Evolutionary conservation across 805 yeast genomes (phyloP), one percentile per base, ranked within the genome.

Genomic region (Starmerella ratchasimensis): DNA sequence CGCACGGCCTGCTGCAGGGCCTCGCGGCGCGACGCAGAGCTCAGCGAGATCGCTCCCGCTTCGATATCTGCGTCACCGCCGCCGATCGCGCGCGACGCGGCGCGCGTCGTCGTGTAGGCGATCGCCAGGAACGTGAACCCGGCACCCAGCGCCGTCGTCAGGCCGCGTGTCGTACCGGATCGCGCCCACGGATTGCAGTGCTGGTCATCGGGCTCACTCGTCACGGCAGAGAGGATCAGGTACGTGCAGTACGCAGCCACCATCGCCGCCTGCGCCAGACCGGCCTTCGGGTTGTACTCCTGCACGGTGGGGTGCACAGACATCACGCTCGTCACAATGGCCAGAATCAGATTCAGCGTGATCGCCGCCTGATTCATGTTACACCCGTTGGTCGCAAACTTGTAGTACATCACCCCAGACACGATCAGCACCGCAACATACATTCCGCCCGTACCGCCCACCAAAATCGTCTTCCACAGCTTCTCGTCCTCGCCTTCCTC

Each of bases 31-130:
- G 45, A 33, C 25, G 27, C 37, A 7, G 43, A 22, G 8, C 44
- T 37, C 23, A 44, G 31, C 8, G 31, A n/a, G 13, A 44, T 40
- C 11, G 26, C 13, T 18, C 43, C 45, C 17, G 36, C 32, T 22
- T 61, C 58, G 14, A 69, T 67, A 42, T 64, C 68, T 11, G 61
- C 58, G n/a, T 71, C 67, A 43, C 64, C 69, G 5, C 58, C 55
- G 3, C 60, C 71, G 68, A 57, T 69, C 59, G 64, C 49, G 1
- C 77, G 74, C 11, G 80, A 72, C 42, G 64, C 98, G 1, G 97
- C 98, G 46, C 97, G 71, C 1, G 95, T 84, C 0, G 98, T 90
- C 2, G 98, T 90, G 56, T 90, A 93, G 0, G 96, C 96, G 45
- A 90, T 80, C 0, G 99, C 96, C 36, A 82, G 67, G 53, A 90